phyloP scores from a whole-genome alignment of 169 alveolate species.

The Cyclospora cayetanensis region DNA sequence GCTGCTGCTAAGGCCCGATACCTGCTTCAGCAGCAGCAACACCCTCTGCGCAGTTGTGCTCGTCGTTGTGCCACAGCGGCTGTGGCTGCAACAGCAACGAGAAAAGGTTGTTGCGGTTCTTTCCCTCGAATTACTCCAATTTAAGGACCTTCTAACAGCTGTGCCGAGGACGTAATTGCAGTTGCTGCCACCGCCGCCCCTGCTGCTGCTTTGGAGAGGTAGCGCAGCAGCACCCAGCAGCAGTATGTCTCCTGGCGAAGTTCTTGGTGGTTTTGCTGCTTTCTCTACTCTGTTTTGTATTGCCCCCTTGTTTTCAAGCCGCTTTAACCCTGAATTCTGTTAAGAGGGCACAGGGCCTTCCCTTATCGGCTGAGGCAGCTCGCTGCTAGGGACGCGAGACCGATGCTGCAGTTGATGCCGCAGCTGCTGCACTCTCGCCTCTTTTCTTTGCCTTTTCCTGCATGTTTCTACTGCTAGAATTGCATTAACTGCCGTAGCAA shows the following conservation, averaged over 20 bases:
- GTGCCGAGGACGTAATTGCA: not conserved
- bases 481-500: too few species aligned
- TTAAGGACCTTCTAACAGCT: not conserved
- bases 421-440: not conserved
- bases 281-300: not conserved
- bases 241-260: not conserved
- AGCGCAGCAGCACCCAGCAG: conserved; percentile 51
- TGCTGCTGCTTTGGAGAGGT: conserved; percentile 22
- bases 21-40: conserved; percentile 9
- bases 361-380: not conserved
- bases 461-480: too few species aligned
- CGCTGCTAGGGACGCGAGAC: not conserved
- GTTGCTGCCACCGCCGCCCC: conserved; percentile 28
- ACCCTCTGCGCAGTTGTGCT: not conserved
- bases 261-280: not conserved
- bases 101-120: not conserved
- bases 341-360: not conserved
- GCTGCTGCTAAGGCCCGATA: not conserved
- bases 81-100: not conserved
- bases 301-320: not conserved
- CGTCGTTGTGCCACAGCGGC: conserved; percentile 1
- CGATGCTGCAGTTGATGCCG: conserved; percentile 26
- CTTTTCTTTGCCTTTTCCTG: not conserved
- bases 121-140: not conserved
- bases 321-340: not conserved